phyloP scores from a whole-genome alignment of 805 yeast species.

The Debaryomyces prosopidis region DNA sequence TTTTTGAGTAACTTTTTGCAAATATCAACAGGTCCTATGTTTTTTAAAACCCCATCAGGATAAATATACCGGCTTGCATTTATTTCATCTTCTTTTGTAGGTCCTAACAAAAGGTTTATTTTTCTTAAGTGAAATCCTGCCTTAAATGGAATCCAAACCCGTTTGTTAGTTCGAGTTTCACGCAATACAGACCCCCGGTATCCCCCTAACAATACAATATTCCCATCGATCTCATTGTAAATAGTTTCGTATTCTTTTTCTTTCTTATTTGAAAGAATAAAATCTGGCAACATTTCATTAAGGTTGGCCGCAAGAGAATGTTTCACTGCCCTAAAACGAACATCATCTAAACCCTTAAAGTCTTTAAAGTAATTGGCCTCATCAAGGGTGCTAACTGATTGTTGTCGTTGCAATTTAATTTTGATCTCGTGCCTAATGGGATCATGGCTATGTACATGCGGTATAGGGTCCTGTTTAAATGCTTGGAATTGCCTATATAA shows the following conservation, averaged over 20 bases:
- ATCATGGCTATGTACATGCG: conserved; percentile 15
- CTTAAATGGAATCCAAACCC: conserved; percentile 85
- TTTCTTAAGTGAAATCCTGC: conserved; percentile 79
- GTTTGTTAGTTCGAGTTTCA: conserved; percentile 59
- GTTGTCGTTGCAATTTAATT: conserved; percentile 50
- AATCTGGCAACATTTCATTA: conserved; percentile 39
- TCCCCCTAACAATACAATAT: conserved; percentile 81
- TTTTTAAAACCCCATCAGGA: conserved; percentile 77
- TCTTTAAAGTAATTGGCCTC: conserved; percentile 60
- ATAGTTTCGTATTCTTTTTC: conserved; percentile 42
- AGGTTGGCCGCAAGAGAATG: conserved; percentile 57
- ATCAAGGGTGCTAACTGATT: conserved; percentile 59
- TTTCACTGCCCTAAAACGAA: conserved; percentile 68
- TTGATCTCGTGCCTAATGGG: conserved; percentile 30
- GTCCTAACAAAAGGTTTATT: conserved; percentile 72
- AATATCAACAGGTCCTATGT: conserved; percentile 86
- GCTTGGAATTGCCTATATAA: conserved; percentile 25
- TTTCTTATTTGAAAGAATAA: conserved; percentile 15
- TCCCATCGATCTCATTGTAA: conserved; percentile 69
- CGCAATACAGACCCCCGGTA: conserved; percentile 81
- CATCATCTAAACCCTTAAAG: conserved; percentile 61
- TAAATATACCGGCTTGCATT: conserved; percentile 51
- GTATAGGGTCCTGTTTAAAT: conserved; percentile 22
- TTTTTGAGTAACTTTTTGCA: conserved; percentile 59
- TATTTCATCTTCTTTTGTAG: conserved; percentile 66